phyloP scores from a whole-genome alignment of 2,329 filamentous ascomycete genomes.

The Trichoderma lentiforme region DNA sequence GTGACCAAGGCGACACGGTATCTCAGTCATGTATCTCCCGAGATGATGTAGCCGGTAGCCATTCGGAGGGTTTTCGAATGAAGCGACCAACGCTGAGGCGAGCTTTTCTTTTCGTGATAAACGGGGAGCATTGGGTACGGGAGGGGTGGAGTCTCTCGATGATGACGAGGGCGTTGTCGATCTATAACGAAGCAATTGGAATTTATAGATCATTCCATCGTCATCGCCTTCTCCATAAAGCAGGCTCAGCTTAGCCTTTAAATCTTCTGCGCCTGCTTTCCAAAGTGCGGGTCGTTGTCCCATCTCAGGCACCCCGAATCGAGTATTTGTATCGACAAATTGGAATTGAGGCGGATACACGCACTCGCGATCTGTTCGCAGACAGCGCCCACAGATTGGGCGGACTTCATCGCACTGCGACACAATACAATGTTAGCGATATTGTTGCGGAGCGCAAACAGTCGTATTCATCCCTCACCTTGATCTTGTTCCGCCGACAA shows the following conservation, averaged over 20 bases:
- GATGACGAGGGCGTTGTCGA: not conserved
- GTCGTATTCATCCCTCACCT: not conserved
- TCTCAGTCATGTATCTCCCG: not conserved
- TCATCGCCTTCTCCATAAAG: not conserved
- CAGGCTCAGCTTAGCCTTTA: not conserved
- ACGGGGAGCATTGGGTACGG: not conserved
- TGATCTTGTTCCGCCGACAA: not conserved
- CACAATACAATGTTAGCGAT: not conserved
- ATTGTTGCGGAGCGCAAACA: not conserved
- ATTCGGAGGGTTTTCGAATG: not conserved
- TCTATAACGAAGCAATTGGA: not conserved
- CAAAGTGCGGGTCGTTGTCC: not conserved
- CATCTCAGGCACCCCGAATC: not conserved
- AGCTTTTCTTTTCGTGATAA: not conserved
- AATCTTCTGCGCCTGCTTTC: not conserved
- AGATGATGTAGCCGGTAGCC: not conserved
- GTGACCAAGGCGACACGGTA: not conserved
- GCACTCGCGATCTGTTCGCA: not conserved
- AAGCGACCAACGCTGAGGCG: not conserved
- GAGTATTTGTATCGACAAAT: not conserved
- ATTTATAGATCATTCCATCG: not conserved
- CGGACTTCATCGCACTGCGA: not conserved
- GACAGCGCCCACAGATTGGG: not conserved
- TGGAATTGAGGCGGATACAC: not conserved
- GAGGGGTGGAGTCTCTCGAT: not conserved